Conservation (phyloP, 306 rosid genomes). For the Glycine latifolia region DNA sequence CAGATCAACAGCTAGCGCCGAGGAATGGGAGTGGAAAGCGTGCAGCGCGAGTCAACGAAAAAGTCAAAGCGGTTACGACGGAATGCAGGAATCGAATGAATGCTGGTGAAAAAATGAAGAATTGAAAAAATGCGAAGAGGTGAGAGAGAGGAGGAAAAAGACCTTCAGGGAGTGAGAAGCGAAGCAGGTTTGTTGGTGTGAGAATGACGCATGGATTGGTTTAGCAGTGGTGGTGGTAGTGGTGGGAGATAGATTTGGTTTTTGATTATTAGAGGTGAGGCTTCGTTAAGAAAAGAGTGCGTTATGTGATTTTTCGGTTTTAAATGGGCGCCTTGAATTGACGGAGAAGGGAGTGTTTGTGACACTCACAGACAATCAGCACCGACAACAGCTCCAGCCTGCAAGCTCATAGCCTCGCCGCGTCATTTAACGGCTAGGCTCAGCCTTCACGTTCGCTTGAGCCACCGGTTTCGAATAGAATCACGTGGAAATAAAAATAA, state of each 20-base stretch:
- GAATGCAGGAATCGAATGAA: background rate
- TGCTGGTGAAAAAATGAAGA: too few species aligned
- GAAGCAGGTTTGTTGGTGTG: slow-evolving; percentile 46
- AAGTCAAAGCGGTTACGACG: slow-evolving; percentile 17
- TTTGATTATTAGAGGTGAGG: background rate
- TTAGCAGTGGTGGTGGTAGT: background rate
- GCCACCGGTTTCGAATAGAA: too few species aligned
- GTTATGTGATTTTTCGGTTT: background rate
- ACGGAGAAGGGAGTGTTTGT: background rate
- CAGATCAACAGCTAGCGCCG: slow-evolving; percentile 61
- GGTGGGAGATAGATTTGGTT: slow-evolving; percentile 13
- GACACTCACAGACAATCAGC: background rate
- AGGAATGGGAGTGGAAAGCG: slow-evolving; percentile 41
- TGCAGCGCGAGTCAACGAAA: slow-evolving; percentile 54
- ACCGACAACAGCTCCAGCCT: background rate
- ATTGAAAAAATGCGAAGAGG: slow-evolving; percentile 26
- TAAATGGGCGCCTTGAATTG: too few species aligned
- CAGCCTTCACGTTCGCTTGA: too few species aligned
- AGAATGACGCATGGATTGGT: slow-evolving; percentile 53
- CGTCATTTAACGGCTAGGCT: slow-evolving; percentile 46
- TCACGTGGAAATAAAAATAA: too few species aligned
- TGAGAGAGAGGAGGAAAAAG: background rate
- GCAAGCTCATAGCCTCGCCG: background rate
- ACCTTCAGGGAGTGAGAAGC: slow-evolving; percentile 65
- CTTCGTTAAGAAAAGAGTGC: background rate